Evolutionary conservation across 2,329 filamentous ascomycete genomes (phyloP).

Genomic region (Scedosporium dehoogii): DNA sequence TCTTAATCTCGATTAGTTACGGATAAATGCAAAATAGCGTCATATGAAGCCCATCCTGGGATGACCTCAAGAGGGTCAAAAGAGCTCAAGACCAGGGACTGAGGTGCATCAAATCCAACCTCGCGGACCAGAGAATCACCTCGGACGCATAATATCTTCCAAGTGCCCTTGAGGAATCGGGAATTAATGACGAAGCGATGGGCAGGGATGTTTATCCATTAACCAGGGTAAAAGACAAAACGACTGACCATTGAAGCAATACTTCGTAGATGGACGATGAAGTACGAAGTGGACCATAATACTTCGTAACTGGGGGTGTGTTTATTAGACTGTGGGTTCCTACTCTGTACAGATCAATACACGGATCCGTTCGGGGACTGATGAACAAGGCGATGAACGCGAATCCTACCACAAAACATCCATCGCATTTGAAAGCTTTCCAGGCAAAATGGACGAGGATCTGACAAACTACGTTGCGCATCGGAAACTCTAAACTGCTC

Average conservation of each 20-base stretch:
- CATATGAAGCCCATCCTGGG: neutral
- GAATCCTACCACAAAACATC: neutral
- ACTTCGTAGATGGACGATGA: too few species aligned
- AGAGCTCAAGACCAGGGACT: neutral
- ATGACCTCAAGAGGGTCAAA: neutral
- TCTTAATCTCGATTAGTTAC: neutral
- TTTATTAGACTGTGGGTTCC: neutral
- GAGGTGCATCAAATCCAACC: too few species aligned
- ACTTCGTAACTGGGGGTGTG: neutral
- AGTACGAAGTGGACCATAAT: neutral
- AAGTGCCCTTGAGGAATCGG: neutral
- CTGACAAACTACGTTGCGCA: constrained; percentile 2
- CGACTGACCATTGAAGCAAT: too few species aligned
- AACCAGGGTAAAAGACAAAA: neutral
- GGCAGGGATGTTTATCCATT: neutral
- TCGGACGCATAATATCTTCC: neutral
- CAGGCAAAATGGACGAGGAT: neutral
- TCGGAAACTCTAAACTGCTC: constrained; percentile 1
- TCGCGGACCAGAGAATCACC: too few species aligned
- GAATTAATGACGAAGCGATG: neutral
- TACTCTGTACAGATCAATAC: neutral
- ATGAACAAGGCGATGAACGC: neutral
- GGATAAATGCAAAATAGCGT: constrained; percentile 2
- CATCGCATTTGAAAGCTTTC: neutral
- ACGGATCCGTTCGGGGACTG: too few species aligned